Evolutionary conservation across 1,284 basidiomycete species (phyloP), one percentile per base, ranked within the genome.

Genomic region (Apiotrichum gracile): DNA sequence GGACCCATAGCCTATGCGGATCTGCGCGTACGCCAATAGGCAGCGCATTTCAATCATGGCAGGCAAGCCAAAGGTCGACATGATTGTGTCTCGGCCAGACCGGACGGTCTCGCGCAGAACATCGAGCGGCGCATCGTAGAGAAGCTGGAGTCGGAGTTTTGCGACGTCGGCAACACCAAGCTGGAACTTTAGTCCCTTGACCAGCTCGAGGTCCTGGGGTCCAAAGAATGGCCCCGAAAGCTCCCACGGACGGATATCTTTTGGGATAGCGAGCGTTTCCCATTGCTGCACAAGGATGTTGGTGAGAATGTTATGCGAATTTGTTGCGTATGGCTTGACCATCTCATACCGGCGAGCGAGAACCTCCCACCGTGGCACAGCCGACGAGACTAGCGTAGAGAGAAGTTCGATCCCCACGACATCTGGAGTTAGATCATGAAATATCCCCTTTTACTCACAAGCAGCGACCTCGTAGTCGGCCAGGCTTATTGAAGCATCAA

Each of bases 391-490:
- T 2, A 60, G 35, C 6, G 56, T 52, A 0, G 55, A 47, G 2
- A 45, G 56, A 8, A 65, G 26, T 25, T 66, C 62, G 2, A 69
- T 49, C 4, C 41, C 46, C 5, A 64, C 47, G 17, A 64, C 58
- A 25, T 67, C 63, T 62, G 24, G n/a, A 19, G 27, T 49, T 21
- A 50, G 49, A 3, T 33, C 26, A 19, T 16, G 5, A 17, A 10
- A 6, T 17, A 21, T 10, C 12, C 26, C 19, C 10, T 13, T 16
- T 12, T 5, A 52, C 61, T 60, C 40, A 64, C 62, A 66, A 12
- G 54, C 42, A 5, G 55, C 66, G 4, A 66, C 46, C 34, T 69
- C 66, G 33, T 61, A 62, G 34, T 69, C 66, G 24, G 63, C 64
- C 22, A 55, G 48, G 4, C 26, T 37, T 7, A 62, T 27, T 1